Base-by-base conservation (phyloP, 495 filamentous ascomycete genomes). In the Hypoxylon subgilvum region DNA sequence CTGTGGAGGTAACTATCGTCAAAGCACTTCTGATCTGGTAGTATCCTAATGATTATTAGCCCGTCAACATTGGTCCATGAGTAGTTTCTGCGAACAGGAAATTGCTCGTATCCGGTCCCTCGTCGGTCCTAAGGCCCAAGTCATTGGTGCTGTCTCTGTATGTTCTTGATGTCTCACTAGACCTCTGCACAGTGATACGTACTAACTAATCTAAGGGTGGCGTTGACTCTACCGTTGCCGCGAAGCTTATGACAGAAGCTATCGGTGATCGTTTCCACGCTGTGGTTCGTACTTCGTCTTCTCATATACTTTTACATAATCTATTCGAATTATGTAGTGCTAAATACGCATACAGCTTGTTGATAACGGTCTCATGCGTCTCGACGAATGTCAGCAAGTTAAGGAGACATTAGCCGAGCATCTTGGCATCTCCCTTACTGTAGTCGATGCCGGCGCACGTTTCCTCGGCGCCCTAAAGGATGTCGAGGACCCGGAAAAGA, bases 211-310 rank as follows among this genome's bases (percentile, higher is more conserved):
- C n/a, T n/a, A n/a, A n/a, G 55, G 94, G 94, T 61, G 94, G 94
- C 65, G 94, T 98, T 3, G 94, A 98, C 69, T 88, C 83, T 6
- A 98, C 94, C 3, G 94, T 91, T 13, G 94, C 87, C 1, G 92
- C 93, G 1, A 87, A 86, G 67, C 78, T 97, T 3, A 95, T 68
- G 44, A 75, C 85, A 21, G 80, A 87, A 50, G 89, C 88, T 14
- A 93, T 95, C 57, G 90, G 91, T 6, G 84, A 89, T 61, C 83
- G 93, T 7, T 97, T 96, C 76, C 85, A n/a, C n/a, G n/a, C n/a
- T n/a, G n/a, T n/a, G n/a, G n/a, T n/a, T n/a, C n/a, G n/a, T n/a
- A n/a, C n/a, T n/a, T n/a, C n/a, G n/a, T n/a, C n/a, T n/a, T n/a
- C n/a, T n/a, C n/a, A n/a, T n/a, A n/a, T n/a, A n/a, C n/a, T n/a